Base-by-base conservation (phyloP, 345 rosid species). In the Arabis alpina region DNA sequence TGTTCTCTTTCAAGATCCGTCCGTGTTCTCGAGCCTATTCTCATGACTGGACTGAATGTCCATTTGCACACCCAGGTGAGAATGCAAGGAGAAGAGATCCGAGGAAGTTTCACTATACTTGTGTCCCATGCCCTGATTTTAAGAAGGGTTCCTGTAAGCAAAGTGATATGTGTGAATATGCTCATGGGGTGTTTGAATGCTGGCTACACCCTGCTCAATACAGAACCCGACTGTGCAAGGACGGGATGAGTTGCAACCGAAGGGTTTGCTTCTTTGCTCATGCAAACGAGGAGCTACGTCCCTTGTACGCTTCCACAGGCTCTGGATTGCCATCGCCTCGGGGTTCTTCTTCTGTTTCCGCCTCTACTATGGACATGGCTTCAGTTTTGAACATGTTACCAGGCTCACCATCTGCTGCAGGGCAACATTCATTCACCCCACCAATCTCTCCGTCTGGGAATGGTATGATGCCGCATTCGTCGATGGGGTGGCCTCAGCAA, bases 211-310 rank as follows among this genome's bases (percentile, higher is more conserved):
- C 98, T 14, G 98, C 97, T 47, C 98, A 93, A 41, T 93, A 93
- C 68, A 86, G 97, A 61, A 93, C 98, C 37, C 75, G 98, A 8
- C 77, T 93, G 48, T 93, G 98, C 77, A 93, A 93, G 71, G 98
- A 93, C 54, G 94, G 97, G 25, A 85, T 84, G 2, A 77, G 80
- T 64, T 93, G 98, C 80, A 88, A 86, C 5, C 82, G 98, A 66
- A 81, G 97, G 68, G 98, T 93, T 45, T 93, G 98, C 76, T 93
- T 93, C 81, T 93, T 93, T 74, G 98, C 97, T 32, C 98, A 93
- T 65, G 80, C 82, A 1, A 74, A 80, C 19, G 97, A 93, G 74
- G 98, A 93, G 69, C 80, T 93, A 61, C 85, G 96, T 54, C 97
- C 96, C 2, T 51, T 93, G 63, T 93, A 82, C 70, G 85, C 92